Conservation (phyloP, 1,284 basidiomycete genomes). For the Leccinum pallidistipes region DNA sequence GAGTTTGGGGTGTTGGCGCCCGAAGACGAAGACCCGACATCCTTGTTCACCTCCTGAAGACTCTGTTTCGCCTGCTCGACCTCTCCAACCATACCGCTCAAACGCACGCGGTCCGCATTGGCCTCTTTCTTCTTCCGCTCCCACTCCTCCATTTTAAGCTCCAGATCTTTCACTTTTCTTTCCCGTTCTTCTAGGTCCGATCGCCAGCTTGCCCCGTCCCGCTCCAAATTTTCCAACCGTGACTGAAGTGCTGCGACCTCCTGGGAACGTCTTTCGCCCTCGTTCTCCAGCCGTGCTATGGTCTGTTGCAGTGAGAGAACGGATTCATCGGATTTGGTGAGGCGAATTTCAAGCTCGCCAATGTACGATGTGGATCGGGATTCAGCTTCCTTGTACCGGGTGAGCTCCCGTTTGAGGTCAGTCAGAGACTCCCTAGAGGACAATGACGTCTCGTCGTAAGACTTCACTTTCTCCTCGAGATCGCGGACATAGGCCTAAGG, state of each 20-base stretch:
- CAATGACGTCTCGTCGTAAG: conserved; percentile 75
- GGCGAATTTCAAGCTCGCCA: conserved; percentile 82
- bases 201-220: conserved; percentile 72
- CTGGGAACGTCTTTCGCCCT: conserved; percentile 68
- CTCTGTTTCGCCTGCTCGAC: conserved; percentile 71
- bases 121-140: conserved; percentile 67
- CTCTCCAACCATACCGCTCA: conserved; percentile 65
- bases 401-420: conserved; percentile 83
- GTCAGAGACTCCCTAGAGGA: conserved; percentile 74
- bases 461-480: conserved; percentile 87
- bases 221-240: conserved; percentile 69
- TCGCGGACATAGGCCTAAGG: conserved; percentile 86
- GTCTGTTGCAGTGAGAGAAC: conserved; percentile 65
- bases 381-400: conserved; percentile 77
- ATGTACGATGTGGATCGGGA: conserved; percentile 78
- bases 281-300: conserved; percentile 77
- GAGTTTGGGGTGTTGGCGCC: conserved; percentile 30
- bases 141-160: conserved; percentile 75
- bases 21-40: conserved; percentile 30
- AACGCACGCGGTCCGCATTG: conserved; percentile 59
- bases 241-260: conserved; percentile 71
- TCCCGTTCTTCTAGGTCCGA: conserved; percentile 84
- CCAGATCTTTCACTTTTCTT: conserved; percentile 69
- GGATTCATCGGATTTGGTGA: conserved; percentile 79
- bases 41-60: conserved; percentile 46